Base-by-base conservation (phyloP, 2,329 filamentous ascomycete genomes). In the Xylaria sp. region DNA sequence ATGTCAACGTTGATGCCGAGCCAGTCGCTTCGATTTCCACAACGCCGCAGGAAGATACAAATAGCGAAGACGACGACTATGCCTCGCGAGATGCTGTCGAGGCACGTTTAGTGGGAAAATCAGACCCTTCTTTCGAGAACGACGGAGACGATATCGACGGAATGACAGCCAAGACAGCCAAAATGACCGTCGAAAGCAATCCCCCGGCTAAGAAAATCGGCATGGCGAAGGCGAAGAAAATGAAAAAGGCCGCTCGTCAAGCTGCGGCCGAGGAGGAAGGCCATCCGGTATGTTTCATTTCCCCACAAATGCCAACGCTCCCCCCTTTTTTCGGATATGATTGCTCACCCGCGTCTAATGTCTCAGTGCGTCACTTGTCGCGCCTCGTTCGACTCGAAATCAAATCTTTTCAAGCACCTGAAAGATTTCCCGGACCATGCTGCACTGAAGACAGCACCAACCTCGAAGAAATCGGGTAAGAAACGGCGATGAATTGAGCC, bases 331-430 rank as follows among this genome's bases (percentile, higher is more conserved):
- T 49, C 18, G 10, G 42, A 49, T 46, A 18, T 18, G 50, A 9
- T 50, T 52, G 18, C 48, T 57, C 18, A 54, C 39, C n/a, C 30
- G 18, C 19, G 37, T 48, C 30, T 10, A 37, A 54, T 54, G 1
- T 52, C 46, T 78, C 73, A 73, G 80, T 83, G 81, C 65, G 69
- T 73, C 30, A 72, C 76, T 13, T 84, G 82, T 65, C 70, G 74
- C 2, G 73, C 75, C 59, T 63, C 60, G 0, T 84, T 83, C 58
- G 64, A 83, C 0, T 91, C 88, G 1, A 87, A 85, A 66, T 88
- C 83, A 4, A 86, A 85, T 65, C 74, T 95, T 16, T 93, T 93
- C 71, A 78, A 82, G 55, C 91, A 95, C 72, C 80, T 94, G 59
- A 83, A 84, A 63, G 81, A 59, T 16, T 57, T 86, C 8, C 74